Evolutionary conservation across 116 monocot genomes (phyloP), one percentile per base, ranked within the genome.

Genomic region (Cymodocea nodosa): DNA sequence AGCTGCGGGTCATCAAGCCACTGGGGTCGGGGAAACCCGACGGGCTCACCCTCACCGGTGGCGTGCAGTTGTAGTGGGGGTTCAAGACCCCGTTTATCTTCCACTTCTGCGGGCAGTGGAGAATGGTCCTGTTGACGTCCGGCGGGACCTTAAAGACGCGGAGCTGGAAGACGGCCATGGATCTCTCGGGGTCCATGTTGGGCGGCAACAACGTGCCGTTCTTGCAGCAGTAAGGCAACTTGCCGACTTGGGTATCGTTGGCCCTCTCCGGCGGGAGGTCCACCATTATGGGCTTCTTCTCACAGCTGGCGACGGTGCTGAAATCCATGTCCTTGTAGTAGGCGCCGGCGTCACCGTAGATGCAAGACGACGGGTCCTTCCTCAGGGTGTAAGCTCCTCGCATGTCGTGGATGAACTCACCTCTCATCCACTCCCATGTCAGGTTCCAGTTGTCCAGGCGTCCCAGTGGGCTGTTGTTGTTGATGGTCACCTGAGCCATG

Each of bases 381-480:
- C 66, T 62, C 50, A 75, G 65, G 16, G 97, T 83, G 84, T 97
- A 97, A 54, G 97, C 97, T 6, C 97, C 97, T 9, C 40, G 49
- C 84, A 91, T 97, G 70, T 25, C 64, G 80, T 91, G 74, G 77
- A 97, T 97, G 84, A 97, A 97, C 74, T 97, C 91, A 16, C 88
- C 91, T 1, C 88, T 74, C 82, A 65, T 91, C 97, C 97, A 97
- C 53, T 97, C 88, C 91, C 91, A 97, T 14, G 88, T 88, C 23
- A 97, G 59, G 67, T 91, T 91, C 97, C 97, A 97, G 73, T 82
- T 88, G 75, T 97, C 97, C 15, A 97, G 91, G 37, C 97, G 83
- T 61, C 97, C 84, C 2, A 97, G 78, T 2, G 91, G 85, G 78
- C 75, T 81, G 73, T 80, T 65, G 70, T 91, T 91, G 68, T 88